Evolutionary conservation across 164 flowering plant species (phyloP).

Genomic region (Taxillus chinensis): DNA sequence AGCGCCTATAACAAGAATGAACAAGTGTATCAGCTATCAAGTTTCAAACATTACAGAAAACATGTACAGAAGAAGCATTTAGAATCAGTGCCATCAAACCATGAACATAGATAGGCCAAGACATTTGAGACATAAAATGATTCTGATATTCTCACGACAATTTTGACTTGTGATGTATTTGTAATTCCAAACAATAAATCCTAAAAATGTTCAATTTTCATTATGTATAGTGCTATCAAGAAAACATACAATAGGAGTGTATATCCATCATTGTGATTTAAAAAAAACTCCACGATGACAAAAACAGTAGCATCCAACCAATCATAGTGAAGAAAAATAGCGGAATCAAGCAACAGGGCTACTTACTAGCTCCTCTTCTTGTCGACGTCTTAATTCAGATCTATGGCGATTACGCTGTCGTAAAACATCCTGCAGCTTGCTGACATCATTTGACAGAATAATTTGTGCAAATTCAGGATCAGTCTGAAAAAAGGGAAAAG

Average conservation of each 20-base stretch:
- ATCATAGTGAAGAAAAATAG: background rate
- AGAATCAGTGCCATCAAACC: too few relatives aligned
- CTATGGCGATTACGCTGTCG: constrained; percentile 59
- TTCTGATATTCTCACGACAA: too few relatives aligned
- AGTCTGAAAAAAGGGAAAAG: constrained; percentile 25
- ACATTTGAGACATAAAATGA: too few relatives aligned
- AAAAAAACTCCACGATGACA: background rate
- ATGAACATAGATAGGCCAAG: too few relatives aligned
- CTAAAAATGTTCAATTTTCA: too few relatives aligned
- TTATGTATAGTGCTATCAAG: too few relatives aligned
- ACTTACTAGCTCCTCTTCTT: constrained; percentile 82
- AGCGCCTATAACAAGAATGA: constrained; percentile 44
- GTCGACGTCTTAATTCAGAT: constrained; percentile 50
- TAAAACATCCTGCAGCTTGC: constrained; percentile 58
- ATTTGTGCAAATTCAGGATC: constrained; percentile 94
- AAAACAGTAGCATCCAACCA: background rate
- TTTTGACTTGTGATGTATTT: too few relatives aligned
- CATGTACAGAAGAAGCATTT: too few relatives aligned
- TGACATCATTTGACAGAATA: constrained; percentile 73
- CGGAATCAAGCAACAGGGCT: background rate
- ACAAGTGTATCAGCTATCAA: background rate
- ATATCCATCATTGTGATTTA: too few relatives aligned
- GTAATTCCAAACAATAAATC: too few relatives aligned
- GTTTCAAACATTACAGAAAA: too few relatives aligned
- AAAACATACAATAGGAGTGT: too few relatives aligned